phyloP scores from a whole-genome alignment of 192 early-diverging fungal genomes.

The Backusella morwellensis region DNA sequence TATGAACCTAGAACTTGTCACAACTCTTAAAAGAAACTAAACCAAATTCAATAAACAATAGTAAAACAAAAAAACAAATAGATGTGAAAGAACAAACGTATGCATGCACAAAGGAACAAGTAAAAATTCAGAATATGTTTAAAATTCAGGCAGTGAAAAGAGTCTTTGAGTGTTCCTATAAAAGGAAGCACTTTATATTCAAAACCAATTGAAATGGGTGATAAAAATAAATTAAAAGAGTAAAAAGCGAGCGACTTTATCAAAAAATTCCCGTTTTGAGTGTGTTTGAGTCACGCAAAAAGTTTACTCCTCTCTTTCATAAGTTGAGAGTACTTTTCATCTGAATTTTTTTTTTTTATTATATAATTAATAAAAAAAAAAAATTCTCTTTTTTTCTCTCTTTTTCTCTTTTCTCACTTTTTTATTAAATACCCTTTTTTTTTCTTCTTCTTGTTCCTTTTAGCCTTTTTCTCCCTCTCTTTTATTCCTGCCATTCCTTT shows the following conservation, averaged over 20 bases:
- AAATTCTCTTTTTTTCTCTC: neutral
- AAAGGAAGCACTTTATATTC: neutral
- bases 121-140: neutral
- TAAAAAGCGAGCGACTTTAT: neutral
- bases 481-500: neutral
- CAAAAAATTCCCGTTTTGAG: neutral
- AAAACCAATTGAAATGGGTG: neutral
- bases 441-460: neutral
- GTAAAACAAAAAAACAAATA: neutral
- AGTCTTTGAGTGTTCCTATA: neutral
- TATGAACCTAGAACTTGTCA: neutral
- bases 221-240: constrained; percentile 9
- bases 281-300: neutral
- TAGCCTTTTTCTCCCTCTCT: neutral
- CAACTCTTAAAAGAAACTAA: neutral
- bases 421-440: neutral
- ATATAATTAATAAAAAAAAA: too few species aligned
- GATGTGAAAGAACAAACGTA: neutral
- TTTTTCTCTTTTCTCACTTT: neutral
- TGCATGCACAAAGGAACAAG: neutral
- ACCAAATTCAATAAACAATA: neutral
- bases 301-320: neutral
- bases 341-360: neutral
- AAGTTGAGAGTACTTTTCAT: neutral
- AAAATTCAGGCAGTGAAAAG: neutral